Percentiles rank a stretch among this genome's conserved stretches.
phyloP scores from a whole-genome alignment of 2,329 filamentous ascomycete genomes.

The Aspergillus pseudoterreus region DNA sequence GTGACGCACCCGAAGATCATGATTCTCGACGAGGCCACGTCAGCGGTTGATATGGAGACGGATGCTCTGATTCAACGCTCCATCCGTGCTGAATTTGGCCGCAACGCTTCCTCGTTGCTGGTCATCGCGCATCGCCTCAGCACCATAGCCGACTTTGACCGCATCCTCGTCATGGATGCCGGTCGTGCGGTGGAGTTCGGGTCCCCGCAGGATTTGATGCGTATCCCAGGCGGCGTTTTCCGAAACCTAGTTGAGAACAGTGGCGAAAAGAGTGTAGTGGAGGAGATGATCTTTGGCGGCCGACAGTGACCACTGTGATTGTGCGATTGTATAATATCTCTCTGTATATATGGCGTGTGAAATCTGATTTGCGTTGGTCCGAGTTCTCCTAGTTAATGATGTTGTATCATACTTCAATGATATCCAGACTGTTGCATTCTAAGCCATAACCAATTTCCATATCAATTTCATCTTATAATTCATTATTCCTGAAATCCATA shows the following conservation, averaged over 20 bases:
- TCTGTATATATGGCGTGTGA: not conserved
- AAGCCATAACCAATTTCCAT: no score
- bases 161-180: constrained; percentile 67
- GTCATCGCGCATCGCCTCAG: constrained; percentile 51
- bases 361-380: not conserved
- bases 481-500: no score
- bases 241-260: constrained; percentile 50
- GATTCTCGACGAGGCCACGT: constrained; percentile 77
- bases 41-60: constrained; percentile 73
- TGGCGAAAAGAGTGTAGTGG: constrained; percentile 20
- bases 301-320: not conserved
- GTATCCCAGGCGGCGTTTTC: constrained; percentile 50
- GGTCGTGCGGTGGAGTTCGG: constrained; percentile 67
- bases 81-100: constrained; percentile 65
- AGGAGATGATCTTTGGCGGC: constrained; percentile 13
- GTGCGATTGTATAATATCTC: not conserved
- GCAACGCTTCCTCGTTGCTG: constrained; percentile 60
- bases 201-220: constrained; percentile 60
- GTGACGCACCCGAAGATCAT: constrained; percentile 70
- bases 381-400: not conserved
- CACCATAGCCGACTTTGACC: constrained; percentile 73
- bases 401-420: not conserved
- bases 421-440: no score
- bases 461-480: no score
- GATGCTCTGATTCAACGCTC: constrained; percentile 70